Percentiles rank a stretch among this genome's conserved stretches.
Evolutionary conservation across 768 basidiomycete genomes (phyloP).

Genomic region (Serendipita vermifera): DNA sequence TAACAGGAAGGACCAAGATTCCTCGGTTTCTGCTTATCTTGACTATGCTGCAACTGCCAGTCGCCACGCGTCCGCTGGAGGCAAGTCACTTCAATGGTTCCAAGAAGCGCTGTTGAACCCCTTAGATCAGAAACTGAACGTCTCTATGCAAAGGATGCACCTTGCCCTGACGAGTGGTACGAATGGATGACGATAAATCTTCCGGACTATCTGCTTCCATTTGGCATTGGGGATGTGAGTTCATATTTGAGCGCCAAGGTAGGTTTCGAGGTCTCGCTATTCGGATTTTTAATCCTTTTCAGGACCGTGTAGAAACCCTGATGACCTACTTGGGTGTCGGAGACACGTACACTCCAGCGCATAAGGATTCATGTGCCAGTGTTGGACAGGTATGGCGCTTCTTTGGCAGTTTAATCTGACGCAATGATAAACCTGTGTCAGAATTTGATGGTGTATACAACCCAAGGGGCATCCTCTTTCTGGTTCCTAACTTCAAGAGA

Average conservation of each 20-base stretch:
- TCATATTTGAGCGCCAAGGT: slow-evolving; percentile 42
- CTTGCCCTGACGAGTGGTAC: no score
- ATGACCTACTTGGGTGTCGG: slow-evolving; percentile 79
- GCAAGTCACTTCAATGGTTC: no score
- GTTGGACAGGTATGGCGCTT: slow-evolving; percentile 36
- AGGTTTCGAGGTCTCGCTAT: slow-evolving; percentile 17
- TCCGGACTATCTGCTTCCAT: slow-evolving; percentile 40
- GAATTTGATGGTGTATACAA: slow-evolving; percentile 76
- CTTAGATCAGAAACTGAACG: no score
- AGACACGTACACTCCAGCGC: slow-evolving; percentile 72
- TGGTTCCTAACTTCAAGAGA: slow-evolving; percentile 76
- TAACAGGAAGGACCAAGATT: no score
- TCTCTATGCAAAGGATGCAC: no score
- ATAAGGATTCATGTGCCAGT: slow-evolving; percentile 75
- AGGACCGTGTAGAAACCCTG: slow-evolving; percentile 59
- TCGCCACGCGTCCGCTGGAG: no score
- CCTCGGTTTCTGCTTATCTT: no score
- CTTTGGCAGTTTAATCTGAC: not conserved
- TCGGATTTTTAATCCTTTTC: slow-evolving; percentile 10
- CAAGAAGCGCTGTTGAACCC: no score
- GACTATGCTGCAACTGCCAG: no score
- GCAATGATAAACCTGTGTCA: slow-evolving; percentile 19
- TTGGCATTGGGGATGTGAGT: slow-evolving; percentile 44
- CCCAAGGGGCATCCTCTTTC: slow-evolving; percentile 55
- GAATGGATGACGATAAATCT: slow-evolving; percentile 46